Percentiles rank a stretch among this genome's conserved stretches.
phyloP scores from a whole-genome alignment of 2,329 filamentous ascomycete species.

The Talaromyces sp. region DNA sequence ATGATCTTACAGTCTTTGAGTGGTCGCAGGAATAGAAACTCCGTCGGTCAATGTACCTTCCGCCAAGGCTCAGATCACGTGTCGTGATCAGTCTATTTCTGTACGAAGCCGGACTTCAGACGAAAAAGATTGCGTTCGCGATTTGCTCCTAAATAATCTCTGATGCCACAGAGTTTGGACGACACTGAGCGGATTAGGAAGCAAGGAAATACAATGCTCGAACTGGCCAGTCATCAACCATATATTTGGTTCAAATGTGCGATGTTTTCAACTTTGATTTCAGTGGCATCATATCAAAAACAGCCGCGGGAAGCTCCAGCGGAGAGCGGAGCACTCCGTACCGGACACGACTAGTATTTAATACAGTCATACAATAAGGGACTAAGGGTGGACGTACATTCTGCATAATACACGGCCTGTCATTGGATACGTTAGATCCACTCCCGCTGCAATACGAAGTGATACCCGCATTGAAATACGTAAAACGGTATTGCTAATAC shows the following conservation, averaged over 20 bases:
- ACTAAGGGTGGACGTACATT: background rate
- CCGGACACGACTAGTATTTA: background rate
- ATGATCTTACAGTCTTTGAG: background rate
- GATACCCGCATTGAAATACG: background rate
- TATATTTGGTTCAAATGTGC: background rate
- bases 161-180: background rate
- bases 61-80: background rate
- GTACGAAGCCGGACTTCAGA: background rate
- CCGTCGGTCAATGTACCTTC: background rate
- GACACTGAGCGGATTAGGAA: background rate
- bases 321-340: slow-evolving; percentile 5
- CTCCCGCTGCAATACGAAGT: background rate
- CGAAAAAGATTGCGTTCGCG: background rate
- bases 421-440: background rate
- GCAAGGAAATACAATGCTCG: background rate
- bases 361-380: slow-evolving; percentile 5
- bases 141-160: background rate
- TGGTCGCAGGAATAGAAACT: background rate
- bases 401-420: background rate
- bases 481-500: slow-evolving; percentile 1
- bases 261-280: background rate
- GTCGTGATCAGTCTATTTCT: background rate
- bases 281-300: background rate
- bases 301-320: slow-evolving; percentile 4
- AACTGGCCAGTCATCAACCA: background rate